These are phyloP conservation scores for Brassica carinata DNA, from an alignment of 345 rosid species.

Conservation along the genomic window DNA sequence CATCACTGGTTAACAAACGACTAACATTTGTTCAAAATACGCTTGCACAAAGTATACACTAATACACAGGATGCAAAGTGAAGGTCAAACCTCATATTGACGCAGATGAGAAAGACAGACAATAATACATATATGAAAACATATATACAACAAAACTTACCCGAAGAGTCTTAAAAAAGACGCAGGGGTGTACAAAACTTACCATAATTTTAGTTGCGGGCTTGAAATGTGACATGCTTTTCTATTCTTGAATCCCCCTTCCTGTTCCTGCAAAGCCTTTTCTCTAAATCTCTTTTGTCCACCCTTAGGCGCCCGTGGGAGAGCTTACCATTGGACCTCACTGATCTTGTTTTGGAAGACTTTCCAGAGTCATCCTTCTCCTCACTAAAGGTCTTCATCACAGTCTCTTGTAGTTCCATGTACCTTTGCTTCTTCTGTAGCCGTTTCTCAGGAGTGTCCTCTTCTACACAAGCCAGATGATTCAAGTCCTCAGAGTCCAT, in stretches of 20 bases:
- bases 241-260: not conserved
- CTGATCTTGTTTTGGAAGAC: slow-evolving; percentile 45
- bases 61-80: not conserved
- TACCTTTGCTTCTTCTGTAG: slow-evolving; percentile 56
- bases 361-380: slow-evolving; percentile 61
- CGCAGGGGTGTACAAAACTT: not conserved
- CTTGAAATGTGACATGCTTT: slow-evolving; percentile 13
- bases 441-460: slow-evolving; percentile 57
- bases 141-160: slow-evolving; percentile 17
- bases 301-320: slow-evolving; percentile 27
- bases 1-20: not conserved
- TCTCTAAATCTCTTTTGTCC: slow-evolving; percentile 14
- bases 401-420: slow-evolving; percentile 59
- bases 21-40: not conserved
- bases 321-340: slow-evolving; percentile 6
- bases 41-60: not conserved
- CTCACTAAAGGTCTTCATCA: slow-evolving; percentile 61
- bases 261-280: not conserved
- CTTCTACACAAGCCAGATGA: slow-evolving; percentile 55
- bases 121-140: not conserved
- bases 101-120: not conserved
- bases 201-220: not conserved
- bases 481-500: slow-evolving; percentile 67
- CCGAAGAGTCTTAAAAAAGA: not conserved
- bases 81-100: slow-evolving; percentile 1